Conservation (phyloP, 2,329 filamentous ascomycete genomes). For the Cephalotrichum gorgonifer region DNA sequence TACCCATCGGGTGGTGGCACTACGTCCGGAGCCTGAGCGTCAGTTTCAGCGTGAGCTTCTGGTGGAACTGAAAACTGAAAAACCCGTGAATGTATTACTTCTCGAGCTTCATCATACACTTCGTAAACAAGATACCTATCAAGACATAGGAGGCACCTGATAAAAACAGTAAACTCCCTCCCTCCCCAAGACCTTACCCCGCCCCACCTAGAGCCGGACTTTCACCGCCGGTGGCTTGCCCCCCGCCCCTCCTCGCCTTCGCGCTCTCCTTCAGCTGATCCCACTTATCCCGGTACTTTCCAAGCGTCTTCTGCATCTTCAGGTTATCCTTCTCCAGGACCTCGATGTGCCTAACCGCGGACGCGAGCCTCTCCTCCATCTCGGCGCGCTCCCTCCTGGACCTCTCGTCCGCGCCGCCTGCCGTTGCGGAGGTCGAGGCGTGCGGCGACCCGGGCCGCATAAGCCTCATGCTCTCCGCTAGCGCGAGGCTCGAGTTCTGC, state of each 20-base stretch:
- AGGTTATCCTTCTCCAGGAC: constrained; percentile 53
- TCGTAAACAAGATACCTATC: neutral
- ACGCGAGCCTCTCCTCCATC: constrained; percentile 55
- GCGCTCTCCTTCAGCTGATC: constrained; percentile 51
- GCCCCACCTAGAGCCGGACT: neutral
- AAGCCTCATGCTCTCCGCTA: constrained; percentile 72
- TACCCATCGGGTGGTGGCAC: constrained; percentile 97
- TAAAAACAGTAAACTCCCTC: neutral
- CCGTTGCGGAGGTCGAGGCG: constrained; percentile 2
- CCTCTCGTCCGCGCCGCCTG: constrained; percentile 20
- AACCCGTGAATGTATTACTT: neutral
- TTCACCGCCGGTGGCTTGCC: neutral
- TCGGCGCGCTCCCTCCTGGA: constrained; percentile 45
- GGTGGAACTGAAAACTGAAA: no score
- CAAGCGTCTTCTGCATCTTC: constrained; percentile 44
- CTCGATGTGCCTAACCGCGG: constrained; percentile 49
- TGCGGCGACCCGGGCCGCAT: constrained; percentile 45
- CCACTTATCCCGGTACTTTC: constrained; percentile 51
- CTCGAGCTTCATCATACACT: neutral
- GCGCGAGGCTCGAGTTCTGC: constrained; percentile 74
- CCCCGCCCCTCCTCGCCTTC: constrained; percentile 36
- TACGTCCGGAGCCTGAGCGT: constrained; percentile 78
- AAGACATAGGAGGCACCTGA: neutral
- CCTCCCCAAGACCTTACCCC: neutral
- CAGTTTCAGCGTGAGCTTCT: constrained; percentile 94